These are phyloP conservation scores for Penicillium frequentans DNA, from an alignment of 2,329 filamentous ascomycete genomes.

Conservation along the genomic window DNA sequence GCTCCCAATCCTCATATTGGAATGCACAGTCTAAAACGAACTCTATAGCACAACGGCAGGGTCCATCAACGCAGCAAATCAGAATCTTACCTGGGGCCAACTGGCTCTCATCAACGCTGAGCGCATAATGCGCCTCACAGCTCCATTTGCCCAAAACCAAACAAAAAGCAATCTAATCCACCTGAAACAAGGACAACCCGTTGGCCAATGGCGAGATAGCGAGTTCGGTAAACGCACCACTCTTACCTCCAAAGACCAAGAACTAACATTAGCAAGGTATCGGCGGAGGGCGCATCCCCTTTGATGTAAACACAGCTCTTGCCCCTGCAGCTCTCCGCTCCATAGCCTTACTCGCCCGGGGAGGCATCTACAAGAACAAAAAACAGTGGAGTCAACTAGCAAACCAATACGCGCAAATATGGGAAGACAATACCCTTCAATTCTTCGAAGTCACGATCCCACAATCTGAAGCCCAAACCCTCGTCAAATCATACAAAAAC, in stretches of 20 bases:
- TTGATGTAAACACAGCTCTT: constrained; percentile 64
- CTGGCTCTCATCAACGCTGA: constrained; percentile 55
- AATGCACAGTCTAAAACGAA: neutral
- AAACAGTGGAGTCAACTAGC: constrained; percentile 50
- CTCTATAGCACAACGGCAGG: constrained; percentile 45
- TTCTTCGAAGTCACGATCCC: constrained; percentile 58
- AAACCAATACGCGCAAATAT: constrained; percentile 55
- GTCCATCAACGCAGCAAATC: constrained; percentile 52
- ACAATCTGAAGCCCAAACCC: constrained; percentile 43
- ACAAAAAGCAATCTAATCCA: constrained; percentile 57
- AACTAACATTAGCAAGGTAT: constrained; percentile 33
- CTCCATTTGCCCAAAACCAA: constrained; percentile 55
- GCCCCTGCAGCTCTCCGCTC: constrained; percentile 61
- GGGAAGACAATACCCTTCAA: constrained; percentile 60
- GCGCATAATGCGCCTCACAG: constrained; percentile 59
- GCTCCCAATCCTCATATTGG: neutral
- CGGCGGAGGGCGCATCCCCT: constrained; percentile 63
- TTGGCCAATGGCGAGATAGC: constrained; percentile 66
- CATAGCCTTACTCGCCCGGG: constrained; percentile 56
- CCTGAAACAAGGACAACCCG: constrained; percentile 54
- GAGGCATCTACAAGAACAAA: constrained; percentile 54
- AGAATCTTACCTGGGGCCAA: constrained; percentile 54
- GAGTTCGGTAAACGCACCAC: constrained; percentile 47
- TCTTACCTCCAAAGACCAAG: neutral
- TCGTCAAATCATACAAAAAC: constrained; percentile 52